Conservation (phyloP, 129 eudicot genomes). For the Rutidosis leptorrhynchoides region DNA sequence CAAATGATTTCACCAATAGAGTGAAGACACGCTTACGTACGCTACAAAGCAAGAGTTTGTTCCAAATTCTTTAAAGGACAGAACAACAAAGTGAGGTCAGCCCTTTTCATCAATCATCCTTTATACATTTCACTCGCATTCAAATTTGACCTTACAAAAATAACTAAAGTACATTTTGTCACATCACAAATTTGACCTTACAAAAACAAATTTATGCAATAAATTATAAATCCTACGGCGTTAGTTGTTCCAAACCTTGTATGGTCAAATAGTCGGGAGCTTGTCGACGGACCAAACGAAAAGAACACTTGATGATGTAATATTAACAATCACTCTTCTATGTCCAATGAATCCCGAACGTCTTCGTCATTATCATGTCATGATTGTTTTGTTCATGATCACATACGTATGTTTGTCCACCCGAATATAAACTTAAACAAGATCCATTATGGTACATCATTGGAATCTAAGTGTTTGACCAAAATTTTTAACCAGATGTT, state of each 20-base stretch:
- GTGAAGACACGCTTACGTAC: not conserved
- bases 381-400: not conserved
- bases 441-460: not conserved
- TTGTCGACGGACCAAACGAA: not conserved
- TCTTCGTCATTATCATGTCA: conserved; percentile 1
- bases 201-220: not conserved
- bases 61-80: not conserved
- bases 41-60: not conserved
- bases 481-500: not conserved
- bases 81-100: not conserved
- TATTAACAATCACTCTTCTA: conserved; percentile 8
- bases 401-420: not conserved
- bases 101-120: not conserved
- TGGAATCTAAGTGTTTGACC: not conserved
- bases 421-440: not conserved
- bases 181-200: not conserved
- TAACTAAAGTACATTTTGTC: conserved; percentile 5
- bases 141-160: not conserved
- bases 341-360: not conserved
- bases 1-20: no score
- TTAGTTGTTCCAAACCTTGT: not conserved
- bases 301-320: not conserved
- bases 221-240: not conserved
- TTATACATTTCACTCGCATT: not conserved
- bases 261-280: not conserved